These are phyloP conservation scores for Sarcomyxa edulis DNA, from an alignment of 768 basidiomycete species.

Conservation along the genomic window DNA sequence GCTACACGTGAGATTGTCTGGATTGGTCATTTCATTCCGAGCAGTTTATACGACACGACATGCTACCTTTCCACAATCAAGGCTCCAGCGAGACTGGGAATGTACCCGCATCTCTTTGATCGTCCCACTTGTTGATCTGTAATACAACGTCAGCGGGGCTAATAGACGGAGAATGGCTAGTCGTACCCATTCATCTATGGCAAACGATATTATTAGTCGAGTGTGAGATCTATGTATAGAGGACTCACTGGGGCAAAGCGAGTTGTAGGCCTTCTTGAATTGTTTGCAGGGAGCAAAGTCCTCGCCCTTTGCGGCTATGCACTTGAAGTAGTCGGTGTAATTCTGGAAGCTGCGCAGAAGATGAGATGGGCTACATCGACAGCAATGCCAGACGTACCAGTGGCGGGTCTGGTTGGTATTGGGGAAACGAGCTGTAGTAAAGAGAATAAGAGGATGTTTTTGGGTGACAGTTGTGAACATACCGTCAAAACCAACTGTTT, in stretches of 20 bases:
- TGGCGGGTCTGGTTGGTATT: constrained; percentile 94
- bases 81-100: constrained; percentile 89
- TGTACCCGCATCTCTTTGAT: constrained; percentile 87
- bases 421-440: constrained; percentile 71
- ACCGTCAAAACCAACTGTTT: constrained; percentile 96
- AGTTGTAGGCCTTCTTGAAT: constrained; percentile 94
- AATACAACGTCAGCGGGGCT: constrained; percentile 7
- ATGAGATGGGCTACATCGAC: neutral
- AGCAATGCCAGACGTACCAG: constrained; percentile 54
- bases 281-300: constrained; percentile 99
- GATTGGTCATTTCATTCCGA: too few relatives aligned
- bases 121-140: constrained; percentile 87
- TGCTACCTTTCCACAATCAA: too few relatives aligned
- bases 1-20: too few relatives aligned
- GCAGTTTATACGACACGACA: too few relatives aligned
- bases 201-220: constrained; percentile 8
- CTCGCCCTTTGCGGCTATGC: constrained; percentile 93
- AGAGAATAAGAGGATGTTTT: constrained; percentile 3
- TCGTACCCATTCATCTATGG: constrained; percentile 91
- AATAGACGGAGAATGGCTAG: neutral
- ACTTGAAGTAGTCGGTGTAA: constrained; percentile 99
- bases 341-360: constrained; percentile 72
- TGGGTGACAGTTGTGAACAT: constrained; percentile 14
- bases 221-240: neutral
- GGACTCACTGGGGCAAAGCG: constrained; percentile 94